These are phyloP conservation scores for Oxyria digyna DNA, from an alignment of 148 eudicot genomes.

Conservation along the genomic window DNA sequence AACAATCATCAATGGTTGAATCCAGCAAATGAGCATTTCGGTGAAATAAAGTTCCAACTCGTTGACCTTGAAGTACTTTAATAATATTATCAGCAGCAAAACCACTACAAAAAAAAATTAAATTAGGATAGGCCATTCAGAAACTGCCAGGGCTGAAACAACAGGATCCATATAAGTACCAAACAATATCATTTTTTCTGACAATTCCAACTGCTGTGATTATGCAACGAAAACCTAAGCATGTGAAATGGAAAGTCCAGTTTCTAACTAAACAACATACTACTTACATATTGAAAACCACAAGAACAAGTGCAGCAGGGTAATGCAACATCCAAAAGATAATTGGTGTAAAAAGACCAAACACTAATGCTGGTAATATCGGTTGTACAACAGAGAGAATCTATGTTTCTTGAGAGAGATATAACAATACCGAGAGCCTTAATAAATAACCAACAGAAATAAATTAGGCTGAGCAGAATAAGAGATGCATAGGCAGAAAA, in stretches of 20 bases:
- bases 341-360: background rate
- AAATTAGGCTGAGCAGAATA: background rate
- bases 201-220: background rate
- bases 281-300: background rate
- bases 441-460: background rate
- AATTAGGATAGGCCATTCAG: background rate
- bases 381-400: background rate
- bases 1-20: slow-evolving; percentile 40
- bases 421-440: background rate
- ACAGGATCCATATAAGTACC: background rate
- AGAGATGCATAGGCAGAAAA: background rate
- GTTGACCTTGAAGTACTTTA: slow-evolving; percentile 64
- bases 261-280: background rate
- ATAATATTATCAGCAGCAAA: slow-evolving; percentile 56
- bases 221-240: background rate
- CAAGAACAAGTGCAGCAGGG: background rate
- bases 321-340: background rate
- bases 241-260: background rate
- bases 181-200: background rate
- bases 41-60: slow-evolving; percentile 83
- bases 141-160: background rate
- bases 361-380: background rate
- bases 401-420: background rate
- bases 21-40: slow-evolving; percentile 57
- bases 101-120: slow-evolving; percentile 39